A percentile compares a stretch with the other conserved stretches of the same genome.
Evolutionary conservation across 2,329 filamentous ascomycete genomes (phyloP).

Genomic region (Cylindrodendrum hubeiense): DNA sequence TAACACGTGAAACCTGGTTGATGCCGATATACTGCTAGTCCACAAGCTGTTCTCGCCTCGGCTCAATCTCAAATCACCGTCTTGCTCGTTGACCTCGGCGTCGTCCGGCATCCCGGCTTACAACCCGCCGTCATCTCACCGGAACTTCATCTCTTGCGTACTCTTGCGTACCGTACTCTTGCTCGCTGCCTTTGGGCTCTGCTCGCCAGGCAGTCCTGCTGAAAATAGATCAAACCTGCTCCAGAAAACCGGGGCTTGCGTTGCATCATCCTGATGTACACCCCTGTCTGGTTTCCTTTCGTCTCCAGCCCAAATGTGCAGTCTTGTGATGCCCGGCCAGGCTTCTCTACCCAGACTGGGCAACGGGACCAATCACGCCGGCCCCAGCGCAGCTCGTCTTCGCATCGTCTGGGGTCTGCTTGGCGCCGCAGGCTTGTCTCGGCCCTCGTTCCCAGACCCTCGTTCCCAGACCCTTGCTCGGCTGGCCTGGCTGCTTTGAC

Average conservation of each 20-base stretch:
- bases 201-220: constrained; percentile 29
- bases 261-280: constrained; percentile 47
- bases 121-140: constrained; percentile 14
- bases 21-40: constrained; percentile 19
- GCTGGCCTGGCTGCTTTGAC: constrained; percentile 25
- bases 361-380: constrained; percentile 40
- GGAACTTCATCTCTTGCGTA: constrained; percentile 6
- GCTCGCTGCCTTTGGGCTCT: constrained; percentile 9
- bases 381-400: constrained; percentile 30
- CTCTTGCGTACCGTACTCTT: not conserved
- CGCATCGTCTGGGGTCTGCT: constrained; percentile 32
- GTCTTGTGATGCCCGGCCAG: constrained; percentile 44
- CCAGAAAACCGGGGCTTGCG: constrained; percentile 40
- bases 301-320: constrained; percentile 17
- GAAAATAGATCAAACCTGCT: constrained; percentile 40
- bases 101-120: constrained; percentile 19
- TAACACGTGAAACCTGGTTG: constrained; percentile 41
- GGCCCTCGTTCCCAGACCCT: constrained; percentile 40
- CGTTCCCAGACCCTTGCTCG: constrained; percentile 40
- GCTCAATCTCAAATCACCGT: constrained; percentile 36
- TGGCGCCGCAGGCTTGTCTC: constrained; percentile 43
- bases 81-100: constrained; percentile 26
- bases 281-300: constrained; percentile 32
- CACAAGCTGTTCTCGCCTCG: constrained; percentile 38
- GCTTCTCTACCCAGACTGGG: constrained; percentile 23